Evolutionary conservation across 2,329 filamentous ascomycete genomes (phyloP), one percentile per base, ranked within the genome.

Genomic region (Aureobasidium sp.): DNA sequence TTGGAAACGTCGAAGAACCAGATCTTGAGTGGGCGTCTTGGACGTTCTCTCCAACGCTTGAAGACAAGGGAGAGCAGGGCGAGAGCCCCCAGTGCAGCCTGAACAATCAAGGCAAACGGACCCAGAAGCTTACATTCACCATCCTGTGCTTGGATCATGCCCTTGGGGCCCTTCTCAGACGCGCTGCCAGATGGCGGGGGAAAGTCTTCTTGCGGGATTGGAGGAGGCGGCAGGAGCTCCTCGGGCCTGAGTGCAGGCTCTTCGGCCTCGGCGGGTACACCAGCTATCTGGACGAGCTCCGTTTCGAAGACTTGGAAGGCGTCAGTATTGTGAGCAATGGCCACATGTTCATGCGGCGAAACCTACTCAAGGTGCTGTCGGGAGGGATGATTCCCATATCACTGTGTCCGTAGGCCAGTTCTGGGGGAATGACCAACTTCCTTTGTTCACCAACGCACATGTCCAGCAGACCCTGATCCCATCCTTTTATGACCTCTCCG

Each of bases 1-100:
- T 99, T 99, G 33, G 90, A 95, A 25, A 86, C 94, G 71, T 99
- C 94, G 73, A 97, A 99, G 73, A 89, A 92, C 93, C 94, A 99
- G 65, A 99, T 91, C 80, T 95, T 95, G 69, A 97, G 71, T 0
- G 93, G 93, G 60, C 94, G 83, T 72, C 96, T 93, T 1, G 94
- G 93, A 61, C 89, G 82, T 75, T 99, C 94, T 65, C 89, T 84
- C 85, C 88, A 96, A 67, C 94, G 83, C 78, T 99, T 99, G 78
- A 85, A 95, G 8, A 97, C 93, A 51, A 99, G 81, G 0, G 91
- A 89, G 59, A 93, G 78, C 57, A 97, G 77, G 9, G 94, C 94
- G 60, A 96, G 78, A 19, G 81, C 84, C 19, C 94, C 94, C 19
- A 99, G 83, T 1, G 90, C 89, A 45, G 84, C 87, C 77, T 99